Evolutionary conservation across 352 stramenopile genomes (phyloP), one percentile per base, ranked within the genome.

Genomic region (Peronosclerospora sorghi): DNA sequence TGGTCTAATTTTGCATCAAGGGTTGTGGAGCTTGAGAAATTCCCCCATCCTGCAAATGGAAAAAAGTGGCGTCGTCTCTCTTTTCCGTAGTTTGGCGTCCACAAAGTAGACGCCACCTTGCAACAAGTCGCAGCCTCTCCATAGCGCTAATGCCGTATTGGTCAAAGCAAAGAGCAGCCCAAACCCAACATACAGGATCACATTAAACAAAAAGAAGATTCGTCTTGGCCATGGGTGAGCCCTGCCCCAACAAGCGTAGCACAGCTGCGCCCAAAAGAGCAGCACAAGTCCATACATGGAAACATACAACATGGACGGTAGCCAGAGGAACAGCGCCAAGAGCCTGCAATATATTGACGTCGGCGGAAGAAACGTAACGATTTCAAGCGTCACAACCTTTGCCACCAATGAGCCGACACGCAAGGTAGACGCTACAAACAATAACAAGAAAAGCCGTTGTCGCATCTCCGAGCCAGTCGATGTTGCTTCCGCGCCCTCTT

Each of bases 181-280:
- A 29, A 87, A 82, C 6, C 56, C 59, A 14, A 62, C 42, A 54
- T 90, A 90, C 13, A 90, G 54, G 15, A 80, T 47, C 43, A 90
- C 53, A 43, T 90, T 90, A 51, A 83, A 83, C 32, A 58, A 50
- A 37, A 87, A 86, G 48, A 87, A 90, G 30, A 87, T 41, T 13
- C 73, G 69, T 6, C 74, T 63, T 20, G 76, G 78, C 71, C 76
- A 83, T 38, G 78, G 74, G 20, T 86, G 65, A 19, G 66, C 65
- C 36, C 81, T 84, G 32, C 71, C 73, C 64, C 75, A 85, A 53
- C 75, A 86, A 4, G 78, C 74, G 56, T 86, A 86, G 59, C 78
- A 90, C n/a, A 90, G 54, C 39, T 87, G 74, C 12, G 78, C 74
- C 67, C 75, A 87, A 41, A 90, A 90, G 35, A 90, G 72, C 54